A percentile compares a stretch with the other conserved stretches of the same genome.
Evolutionary conservation across 2,329 filamentous ascomycete genomes (phyloP).

Genomic region (Alternaria sp.): DNA sequence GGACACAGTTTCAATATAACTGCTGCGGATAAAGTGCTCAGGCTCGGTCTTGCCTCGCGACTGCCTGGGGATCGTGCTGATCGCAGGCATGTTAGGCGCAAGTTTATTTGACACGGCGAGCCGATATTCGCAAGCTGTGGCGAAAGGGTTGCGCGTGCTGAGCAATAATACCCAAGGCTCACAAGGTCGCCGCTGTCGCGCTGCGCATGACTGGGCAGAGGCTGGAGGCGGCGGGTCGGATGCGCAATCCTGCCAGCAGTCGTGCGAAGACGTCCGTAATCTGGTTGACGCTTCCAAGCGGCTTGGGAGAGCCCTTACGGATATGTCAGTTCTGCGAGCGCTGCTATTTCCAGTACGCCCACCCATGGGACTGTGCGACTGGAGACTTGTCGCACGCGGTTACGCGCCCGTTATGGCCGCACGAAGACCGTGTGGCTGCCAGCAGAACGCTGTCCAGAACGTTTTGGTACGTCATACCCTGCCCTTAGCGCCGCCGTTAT

Average conservation of each 20-base stretch:
- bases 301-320: conserved; percentile 4
- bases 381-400: conserved; percentile 9
- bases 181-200: conserved; percentile 10
- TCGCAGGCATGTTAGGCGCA: conserved; percentile 14
- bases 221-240: conserved; percentile 11
- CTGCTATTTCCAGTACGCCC: conserved; percentile 13
- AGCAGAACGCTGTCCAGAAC: conserved; percentile 24
- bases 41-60: conserved; percentile 8
- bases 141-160: conserved; percentile 36
- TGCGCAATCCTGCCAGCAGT: background rate
- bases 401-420: conserved; percentile 12
- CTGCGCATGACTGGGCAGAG: conserved; percentile 11
- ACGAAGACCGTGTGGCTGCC: conserved; percentile 13
- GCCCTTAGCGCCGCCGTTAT: conserved; percentile 24
- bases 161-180: conserved; percentile 12
- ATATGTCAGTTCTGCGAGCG: conserved; percentile 4
- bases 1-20: conserved; percentile 21
- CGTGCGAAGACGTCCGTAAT: background rate
- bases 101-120: conserved; percentile 19
- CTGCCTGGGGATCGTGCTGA: conserved; percentile 24
- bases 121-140: conserved; percentile 21
- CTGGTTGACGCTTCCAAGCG: background rate
- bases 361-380: conserved; percentile 7
- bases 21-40: conserved; percentile 12
- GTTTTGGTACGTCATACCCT: conserved; percentile 27